These are phyloP conservation scores for Colletotrichum eleusines DNA, from an alignment of 2,329 filamentous ascomycete species.

Conservation along the genomic window DNA sequence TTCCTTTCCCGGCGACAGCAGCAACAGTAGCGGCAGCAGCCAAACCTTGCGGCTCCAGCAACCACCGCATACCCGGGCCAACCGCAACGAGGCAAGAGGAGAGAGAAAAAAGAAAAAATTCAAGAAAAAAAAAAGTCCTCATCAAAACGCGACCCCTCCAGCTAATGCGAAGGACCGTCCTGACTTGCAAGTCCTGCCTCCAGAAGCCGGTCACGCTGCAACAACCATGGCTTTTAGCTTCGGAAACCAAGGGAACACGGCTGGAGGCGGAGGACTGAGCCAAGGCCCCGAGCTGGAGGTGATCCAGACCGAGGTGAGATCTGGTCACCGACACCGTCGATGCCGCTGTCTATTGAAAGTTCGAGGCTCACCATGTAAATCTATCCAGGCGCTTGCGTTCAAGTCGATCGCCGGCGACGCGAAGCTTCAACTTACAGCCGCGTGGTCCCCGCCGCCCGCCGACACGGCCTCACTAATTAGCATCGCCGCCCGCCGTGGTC, in stretches of 20 bases:
- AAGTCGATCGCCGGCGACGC: conserved; percentile 82
- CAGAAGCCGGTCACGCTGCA: conserved; percentile 51
- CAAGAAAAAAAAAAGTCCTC: conserved; percentile 7
- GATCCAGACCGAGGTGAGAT: conserved; percentile 82
- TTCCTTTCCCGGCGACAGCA: too few relatives aligned
- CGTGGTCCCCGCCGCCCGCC: conserved; percentile 82
- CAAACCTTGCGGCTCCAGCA: conserved; percentile 9
- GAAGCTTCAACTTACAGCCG: conserved; percentile 82
- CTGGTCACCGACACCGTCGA: conserved; percentile 42
- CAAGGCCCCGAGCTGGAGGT: conserved; percentile 77
- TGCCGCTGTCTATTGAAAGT: conserved; percentile 26
- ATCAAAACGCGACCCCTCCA: conserved; percentile 28
- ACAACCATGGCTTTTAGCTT: conserved; percentile 75
- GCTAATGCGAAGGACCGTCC: conserved; percentile 44
- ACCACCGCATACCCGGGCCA: conserved; percentile 6
- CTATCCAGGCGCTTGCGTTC: conserved; percentile 78
- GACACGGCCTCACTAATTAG: conserved; percentile 86
- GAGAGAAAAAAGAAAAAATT: background rate
- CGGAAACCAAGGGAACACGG: conserved; percentile 57
- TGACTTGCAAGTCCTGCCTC: conserved; percentile 47
- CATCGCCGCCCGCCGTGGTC: conserved; percentile 81
- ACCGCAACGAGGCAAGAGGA: conserved; percentile 6
- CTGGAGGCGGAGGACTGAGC: conserved; percentile 53
- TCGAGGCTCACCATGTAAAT: conserved; percentile 42
- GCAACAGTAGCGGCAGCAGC: background rate